These are phyloP conservation scores for Erodium trifolium DNA, from an alignment of 441 rosid genomes.

Conservation along the genomic window DNA sequence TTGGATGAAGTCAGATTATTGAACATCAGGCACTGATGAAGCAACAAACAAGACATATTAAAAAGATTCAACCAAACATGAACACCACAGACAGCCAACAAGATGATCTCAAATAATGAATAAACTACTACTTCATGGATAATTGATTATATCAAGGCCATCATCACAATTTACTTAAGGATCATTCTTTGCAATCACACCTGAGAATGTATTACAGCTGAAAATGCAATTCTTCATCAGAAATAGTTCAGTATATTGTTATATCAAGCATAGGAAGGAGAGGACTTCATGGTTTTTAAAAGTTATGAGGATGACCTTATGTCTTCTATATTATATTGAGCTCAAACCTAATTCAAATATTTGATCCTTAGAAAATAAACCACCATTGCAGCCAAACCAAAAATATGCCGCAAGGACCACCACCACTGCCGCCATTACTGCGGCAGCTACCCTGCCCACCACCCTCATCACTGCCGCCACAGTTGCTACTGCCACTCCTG, in stretches of 20 bases:
- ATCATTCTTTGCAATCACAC: background rate
- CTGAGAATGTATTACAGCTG: background rate
- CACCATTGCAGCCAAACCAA: conserved; percentile 70
- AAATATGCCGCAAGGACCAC: conserved; percentile 68
- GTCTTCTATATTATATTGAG: conserved; percentile 21
- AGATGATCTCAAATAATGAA: background rate
- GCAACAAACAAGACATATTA: background rate
- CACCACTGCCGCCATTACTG: conserved; percentile 38
- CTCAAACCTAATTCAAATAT: conserved; percentile 27
- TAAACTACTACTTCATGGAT: background rate
- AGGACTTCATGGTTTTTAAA: conserved; percentile 6
- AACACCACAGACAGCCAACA: background rate
- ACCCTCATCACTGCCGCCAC: conserved; percentile 13
- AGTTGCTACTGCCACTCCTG: conserved; percentile 52
- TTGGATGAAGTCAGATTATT: conserved; percentile 1
- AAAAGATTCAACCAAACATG: background rate
- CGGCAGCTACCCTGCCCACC: no score
- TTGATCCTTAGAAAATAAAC: conserved; percentile 55
- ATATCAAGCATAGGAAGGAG: conserved; percentile 12
- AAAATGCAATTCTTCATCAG: background rate
- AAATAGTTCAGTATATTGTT: conserved; percentile 7
- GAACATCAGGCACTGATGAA: background rate
- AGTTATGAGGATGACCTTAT: conserved; percentile 14
- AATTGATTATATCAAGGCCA: background rate
- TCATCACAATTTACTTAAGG: background rate